phyloP scores from a whole-genome alignment of 2,329 filamentous ascomycete species.

The Cryphonectria naterciae region DNA sequence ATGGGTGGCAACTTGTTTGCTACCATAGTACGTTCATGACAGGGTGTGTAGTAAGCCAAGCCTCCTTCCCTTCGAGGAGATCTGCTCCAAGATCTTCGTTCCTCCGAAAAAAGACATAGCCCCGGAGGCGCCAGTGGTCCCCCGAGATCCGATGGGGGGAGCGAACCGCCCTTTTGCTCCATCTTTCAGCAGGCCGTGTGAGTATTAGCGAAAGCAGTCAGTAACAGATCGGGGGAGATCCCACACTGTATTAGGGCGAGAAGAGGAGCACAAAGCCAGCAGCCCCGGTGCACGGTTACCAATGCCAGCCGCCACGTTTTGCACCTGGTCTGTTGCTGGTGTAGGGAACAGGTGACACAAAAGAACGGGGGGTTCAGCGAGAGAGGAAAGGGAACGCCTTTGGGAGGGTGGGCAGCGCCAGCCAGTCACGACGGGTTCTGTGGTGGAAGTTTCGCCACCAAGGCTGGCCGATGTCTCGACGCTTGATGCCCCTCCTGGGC shows the following conservation, averaged over 20 bases:
- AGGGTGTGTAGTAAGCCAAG: not conserved
- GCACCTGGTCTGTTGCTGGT: constrained; percentile 18
- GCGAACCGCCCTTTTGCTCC: constrained; percentile 2
- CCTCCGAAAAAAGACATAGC: not conserved
- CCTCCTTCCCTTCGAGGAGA: not conserved
- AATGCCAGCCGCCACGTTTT: constrained; percentile 28
- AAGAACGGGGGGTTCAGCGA: constrained; percentile 6
- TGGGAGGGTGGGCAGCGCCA: constrained; percentile 11
- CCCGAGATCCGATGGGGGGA: constrained; percentile 12
- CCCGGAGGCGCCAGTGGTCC: not conserved
- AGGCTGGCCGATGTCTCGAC: constrained; percentile 12
- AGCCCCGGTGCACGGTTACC: not conserved
- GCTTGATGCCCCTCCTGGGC: constrained; percentile 14
- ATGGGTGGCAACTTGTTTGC: constrained; percentile 14
- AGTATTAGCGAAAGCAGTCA: not conserved
- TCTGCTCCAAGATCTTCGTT: constrained; percentile 6
- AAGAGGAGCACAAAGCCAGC: not conserved
- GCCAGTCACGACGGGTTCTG: constrained; percentile 18
- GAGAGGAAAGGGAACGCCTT: not conserved
- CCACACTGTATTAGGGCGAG: constrained; percentile 15
- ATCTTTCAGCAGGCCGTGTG: constrained; percentile 20
- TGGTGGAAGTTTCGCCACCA: constrained; percentile 24
- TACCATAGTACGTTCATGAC: constrained; percentile 5
- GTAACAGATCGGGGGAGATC: not conserved
- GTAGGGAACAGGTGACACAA: constrained; percentile 24